phyloP scores from a whole-genome alignment of 257 asterid species.

The Solanum appendiculatum region DNA sequence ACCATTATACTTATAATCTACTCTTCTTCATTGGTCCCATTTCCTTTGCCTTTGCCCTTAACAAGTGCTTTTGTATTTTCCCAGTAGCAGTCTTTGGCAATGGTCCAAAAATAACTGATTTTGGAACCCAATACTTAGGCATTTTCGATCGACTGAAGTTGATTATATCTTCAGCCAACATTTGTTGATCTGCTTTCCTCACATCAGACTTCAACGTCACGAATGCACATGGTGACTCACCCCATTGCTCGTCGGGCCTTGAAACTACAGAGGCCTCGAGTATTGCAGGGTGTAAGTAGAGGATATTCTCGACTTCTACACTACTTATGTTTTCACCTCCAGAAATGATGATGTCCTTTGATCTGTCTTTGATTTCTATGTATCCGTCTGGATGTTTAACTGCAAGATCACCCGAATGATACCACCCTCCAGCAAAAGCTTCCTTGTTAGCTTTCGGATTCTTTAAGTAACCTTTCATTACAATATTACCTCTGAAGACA shows the following conservation, averaged over 20 bases:
- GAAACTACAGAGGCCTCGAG: conserved; percentile 85
- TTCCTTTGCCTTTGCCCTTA: conserved; percentile 83
- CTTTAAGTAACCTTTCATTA: conserved; percentile 89
- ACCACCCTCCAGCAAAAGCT: conserved; percentile 75
- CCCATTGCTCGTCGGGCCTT: conserved; percentile 86
- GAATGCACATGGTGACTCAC: conserved; percentile 93
- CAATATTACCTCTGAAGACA: conserved; percentile 74
- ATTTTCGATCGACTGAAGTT: conserved; percentile 61
- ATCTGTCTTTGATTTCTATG: conserved; percentile 74
- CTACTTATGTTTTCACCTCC: conserved; percentile 97
- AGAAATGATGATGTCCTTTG: conserved; percentile 87
- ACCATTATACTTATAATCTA: conserved; percentile 21
- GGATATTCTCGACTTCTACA: conserved; percentile 79
- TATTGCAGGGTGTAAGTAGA: conserved; percentile 68
- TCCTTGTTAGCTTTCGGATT: conserved; percentile 79
- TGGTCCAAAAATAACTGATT: conserved; percentile 73
- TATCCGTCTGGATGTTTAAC: conserved; percentile 84
- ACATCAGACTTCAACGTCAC: conserved; percentile 48
- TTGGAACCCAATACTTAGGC: conserved; percentile 91
- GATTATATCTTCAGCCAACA: conserved; percentile 61
- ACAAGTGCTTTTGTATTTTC: conserved; percentile 79
- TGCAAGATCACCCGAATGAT: conserved; percentile 90
- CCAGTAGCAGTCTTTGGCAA: conserved; percentile 98
- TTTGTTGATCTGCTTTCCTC: conserved; percentile 21
- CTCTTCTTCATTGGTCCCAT: conserved; percentile 84